Percentiles rank a stretch among this genome's conserved stretches.
These are phyloP conservation scores for Cadophora gregata DNA, from an alignment of 2,329 filamentous ascomycete genomes.

Conservation along the genomic window DNA sequence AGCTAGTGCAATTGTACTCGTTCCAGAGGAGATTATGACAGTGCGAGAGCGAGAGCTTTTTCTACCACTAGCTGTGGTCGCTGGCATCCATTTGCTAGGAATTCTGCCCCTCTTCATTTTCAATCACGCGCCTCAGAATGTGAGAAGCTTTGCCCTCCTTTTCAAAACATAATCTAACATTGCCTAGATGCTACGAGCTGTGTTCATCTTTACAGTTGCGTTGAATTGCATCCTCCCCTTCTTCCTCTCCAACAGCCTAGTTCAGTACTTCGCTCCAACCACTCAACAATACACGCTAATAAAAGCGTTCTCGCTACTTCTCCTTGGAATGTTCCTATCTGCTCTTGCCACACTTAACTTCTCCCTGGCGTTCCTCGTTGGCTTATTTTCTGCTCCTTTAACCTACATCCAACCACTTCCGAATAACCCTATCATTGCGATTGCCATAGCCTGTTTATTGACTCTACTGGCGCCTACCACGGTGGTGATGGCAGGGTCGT, in stretches of 20 bases:
- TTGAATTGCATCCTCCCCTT: constrained; percentile 63
- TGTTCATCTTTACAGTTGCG: constrained; percentile 63
- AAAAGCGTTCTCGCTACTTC: constrained; percentile 89
- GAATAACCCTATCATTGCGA: constrained; percentile 47
- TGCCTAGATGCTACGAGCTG: constrained; percentile 60
- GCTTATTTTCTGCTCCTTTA: constrained; percentile 77
- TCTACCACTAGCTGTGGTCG: constrained; percentile 75
- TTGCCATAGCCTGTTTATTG: constrained; percentile 57
- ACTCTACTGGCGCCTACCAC: constrained; percentile 66
- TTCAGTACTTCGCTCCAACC: constrained; percentile 58
- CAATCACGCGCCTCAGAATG: constrained; percentile 71
- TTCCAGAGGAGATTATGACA: constrained; percentile 32
- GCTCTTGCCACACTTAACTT: constrained; percentile 96
- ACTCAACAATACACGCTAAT: constrained; percentile 77
- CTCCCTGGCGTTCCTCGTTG: constrained; percentile 84
- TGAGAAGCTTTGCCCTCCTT: too few relatives aligned
- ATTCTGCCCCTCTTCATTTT: constrained; percentile 86
- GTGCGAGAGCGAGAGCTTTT: constrained; percentile 62
- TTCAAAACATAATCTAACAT: constrained; percentile 10
- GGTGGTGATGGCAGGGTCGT: constrained; percentile 56
- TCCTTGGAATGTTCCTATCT: constrained; percentile 90
- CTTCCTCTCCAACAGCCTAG: constrained; percentile 61
- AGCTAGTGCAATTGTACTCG: constrained; percentile 35
- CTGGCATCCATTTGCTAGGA: constrained; percentile 75
- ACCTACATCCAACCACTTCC: constrained; percentile 69